Evolutionary conservation across 306 rosid genomes (phyloP).

Genomic region (Acacia acuminata): DNA sequence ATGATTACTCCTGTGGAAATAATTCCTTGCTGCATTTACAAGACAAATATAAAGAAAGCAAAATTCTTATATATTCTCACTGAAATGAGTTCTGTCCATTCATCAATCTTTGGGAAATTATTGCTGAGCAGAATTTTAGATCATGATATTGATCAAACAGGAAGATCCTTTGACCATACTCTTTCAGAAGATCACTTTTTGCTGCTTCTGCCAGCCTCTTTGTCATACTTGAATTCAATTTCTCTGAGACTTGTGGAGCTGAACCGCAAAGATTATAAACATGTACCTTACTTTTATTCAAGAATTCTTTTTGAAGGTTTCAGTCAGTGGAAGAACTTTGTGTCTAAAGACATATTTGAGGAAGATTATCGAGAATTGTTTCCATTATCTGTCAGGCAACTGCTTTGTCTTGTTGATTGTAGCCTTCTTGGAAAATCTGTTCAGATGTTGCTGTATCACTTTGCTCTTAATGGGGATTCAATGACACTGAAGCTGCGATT

Average conservation of each 20-base stretch:
- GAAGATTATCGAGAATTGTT: conserved; percentile 61
- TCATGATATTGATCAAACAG: conserved; percentile 34
- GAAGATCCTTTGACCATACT: conserved; percentile 32
- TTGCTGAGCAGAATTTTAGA: conserved; percentile 43
- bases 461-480: conserved; percentile 56
- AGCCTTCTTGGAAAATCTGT: conserved; percentile 86
- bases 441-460: conserved; percentile 63
- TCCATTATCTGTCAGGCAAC: conserved; percentile 66
- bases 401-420: conserved; percentile 50
- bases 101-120: conserved; percentile 68
- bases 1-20: conserved; percentile 57
- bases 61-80: conserved; percentile 66
- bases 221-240: conserved; percentile 58
- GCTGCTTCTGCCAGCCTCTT: conserved; percentile 72
- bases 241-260: conserved; percentile 51
- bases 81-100: conserved; percentile 73
- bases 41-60: conserved; percentile 54
- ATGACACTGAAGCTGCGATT: conserved; percentile 53
- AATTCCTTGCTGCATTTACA: conserved; percentile 55
- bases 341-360: conserved; percentile 57
- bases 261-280: conserved; percentile 38
- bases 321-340: conserved; percentile 68
- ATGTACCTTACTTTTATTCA: conserved; percentile 55
- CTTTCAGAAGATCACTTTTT: conserved; percentile 68
- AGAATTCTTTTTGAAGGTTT: conserved; percentile 68